Conservation (phyloP, 2,329 filamentous ascomycete genomes). For the Trichoderma sp. region DNA sequence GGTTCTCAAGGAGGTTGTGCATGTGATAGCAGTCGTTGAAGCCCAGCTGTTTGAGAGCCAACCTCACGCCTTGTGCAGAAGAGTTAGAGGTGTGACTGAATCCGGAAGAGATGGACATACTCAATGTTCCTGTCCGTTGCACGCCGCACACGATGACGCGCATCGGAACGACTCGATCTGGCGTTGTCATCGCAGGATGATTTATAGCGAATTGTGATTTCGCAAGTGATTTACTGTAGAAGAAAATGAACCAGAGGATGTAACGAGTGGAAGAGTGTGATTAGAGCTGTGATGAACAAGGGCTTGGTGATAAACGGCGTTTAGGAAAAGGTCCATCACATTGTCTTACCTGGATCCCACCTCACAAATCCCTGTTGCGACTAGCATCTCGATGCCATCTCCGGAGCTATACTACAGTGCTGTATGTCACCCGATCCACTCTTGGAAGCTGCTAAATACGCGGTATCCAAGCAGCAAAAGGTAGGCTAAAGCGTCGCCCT, state of each 20-base stretch:
- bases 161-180: constrained; percentile 39
- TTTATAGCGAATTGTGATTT: background rate
- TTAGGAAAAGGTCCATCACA: background rate
- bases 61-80: constrained; percentile 32
- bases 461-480: background rate
- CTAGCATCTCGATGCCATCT: background rate
- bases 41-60: constrained; percentile 36
- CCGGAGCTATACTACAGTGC: background rate
- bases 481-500: background rate
- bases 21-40: constrained; percentile 40
- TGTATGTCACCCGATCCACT: background rate
- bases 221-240: background rate
- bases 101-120: constrained; percentile 26
- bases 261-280: background rate
- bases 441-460: background rate
- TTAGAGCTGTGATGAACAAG: background rate
- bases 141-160: constrained; percentile 41
- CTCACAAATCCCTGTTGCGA: background rate
- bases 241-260: no score
- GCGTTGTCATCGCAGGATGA: background rate
- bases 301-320: background rate
- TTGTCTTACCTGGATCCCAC: background rate
- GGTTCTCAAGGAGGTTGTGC: constrained; percentile 31
- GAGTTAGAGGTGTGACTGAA: background rate
- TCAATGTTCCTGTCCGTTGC: constrained; percentile 40